These are phyloP conservation scores for Solanum hybrid DNA, from an alignment of 305 asterid genomes.

Conservation along the genomic window DNA sequence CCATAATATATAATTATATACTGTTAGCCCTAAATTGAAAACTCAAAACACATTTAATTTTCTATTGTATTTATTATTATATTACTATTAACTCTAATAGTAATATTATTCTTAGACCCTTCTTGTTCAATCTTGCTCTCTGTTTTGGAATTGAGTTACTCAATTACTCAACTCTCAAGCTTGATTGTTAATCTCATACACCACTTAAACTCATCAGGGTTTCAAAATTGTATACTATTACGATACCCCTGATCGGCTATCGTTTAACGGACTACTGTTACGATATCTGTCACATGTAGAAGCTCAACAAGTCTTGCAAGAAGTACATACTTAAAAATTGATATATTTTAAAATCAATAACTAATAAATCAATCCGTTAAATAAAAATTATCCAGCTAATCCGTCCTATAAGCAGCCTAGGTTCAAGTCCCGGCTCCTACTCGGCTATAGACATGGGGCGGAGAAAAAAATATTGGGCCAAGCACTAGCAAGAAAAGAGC, in stretches of 20 bases:
- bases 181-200: neutral
- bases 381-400: too few relatives aligned
- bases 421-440: neutral
- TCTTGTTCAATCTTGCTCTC: neutral
- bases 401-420: neutral
- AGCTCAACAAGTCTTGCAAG: neutral
- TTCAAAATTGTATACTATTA: too few relatives aligned
- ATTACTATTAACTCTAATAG: neutral
- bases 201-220: neutral
- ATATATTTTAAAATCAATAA: neutral
- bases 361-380: neutral
- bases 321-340: neutral
- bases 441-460: neutral
- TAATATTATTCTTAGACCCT: neutral
- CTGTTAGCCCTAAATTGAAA: neutral
- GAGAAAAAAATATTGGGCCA: neutral
- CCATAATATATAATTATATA: neutral
- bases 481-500: neutral
- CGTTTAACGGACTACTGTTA: too few relatives aligned
- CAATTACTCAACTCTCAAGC: neutral
- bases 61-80: neutral
- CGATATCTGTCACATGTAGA: fast-evolving
- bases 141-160: neutral
- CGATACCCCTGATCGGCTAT: fast-evolving
- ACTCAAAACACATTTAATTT: neutral